phyloP scores from a whole-genome alignment of 192 early-diverging fungal species.

The Backusella mclennaniae region DNA sequence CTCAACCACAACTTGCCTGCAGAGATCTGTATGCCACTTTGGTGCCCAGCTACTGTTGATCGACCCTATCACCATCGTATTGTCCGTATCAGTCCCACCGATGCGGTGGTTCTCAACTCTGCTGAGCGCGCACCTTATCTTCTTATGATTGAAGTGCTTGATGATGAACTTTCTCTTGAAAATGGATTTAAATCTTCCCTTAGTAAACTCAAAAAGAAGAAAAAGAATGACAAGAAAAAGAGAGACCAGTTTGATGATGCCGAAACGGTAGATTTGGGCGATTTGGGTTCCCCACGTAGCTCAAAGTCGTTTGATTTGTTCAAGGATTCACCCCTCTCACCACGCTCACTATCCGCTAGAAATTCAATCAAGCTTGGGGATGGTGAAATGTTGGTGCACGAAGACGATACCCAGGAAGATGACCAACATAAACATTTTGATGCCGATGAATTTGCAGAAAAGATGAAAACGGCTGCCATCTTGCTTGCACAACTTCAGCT shows the following conservation, averaged over 20 bases:
- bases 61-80: slow-evolving; percentile 77
- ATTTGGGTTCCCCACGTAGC: not conserved
- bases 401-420: not conserved
- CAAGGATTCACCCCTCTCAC: slow-evolving; percentile 1
- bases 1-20: slow-evolving; percentile 93
- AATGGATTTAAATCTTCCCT: slow-evolving; percentile 21
- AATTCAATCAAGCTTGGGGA: not conserved
- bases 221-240: not conserved
- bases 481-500: slow-evolving; percentile 95
- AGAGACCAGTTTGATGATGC: not conserved
- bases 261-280: not conserved
- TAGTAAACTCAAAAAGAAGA: slow-evolving; percentile 9
- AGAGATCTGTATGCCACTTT: slow-evolving; percentile 90
- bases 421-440: slow-evolving; percentile 1
- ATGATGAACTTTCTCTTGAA: slow-evolving; percentile 57
- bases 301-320: slow-evolving; percentile 19
- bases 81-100: slow-evolving; percentile 82
- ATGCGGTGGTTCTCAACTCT: slow-evolving; percentile 94
- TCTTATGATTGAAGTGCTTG: slow-evolving; percentile 84
- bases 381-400: not conserved
- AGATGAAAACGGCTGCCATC: slow-evolving; percentile 93
- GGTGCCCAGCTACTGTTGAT: slow-evolving; percentile 74
- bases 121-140: slow-evolving; percentile 94
- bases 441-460: slow-evolving; percentile 84
- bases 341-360: not conserved